Percentiles rank a stretch among this genome's conserved stretches.
Evolutionary conservation across 2,329 filamentous ascomycete species (phyloP).

Genomic region (Rhynchosporium agropyri): DNA sequence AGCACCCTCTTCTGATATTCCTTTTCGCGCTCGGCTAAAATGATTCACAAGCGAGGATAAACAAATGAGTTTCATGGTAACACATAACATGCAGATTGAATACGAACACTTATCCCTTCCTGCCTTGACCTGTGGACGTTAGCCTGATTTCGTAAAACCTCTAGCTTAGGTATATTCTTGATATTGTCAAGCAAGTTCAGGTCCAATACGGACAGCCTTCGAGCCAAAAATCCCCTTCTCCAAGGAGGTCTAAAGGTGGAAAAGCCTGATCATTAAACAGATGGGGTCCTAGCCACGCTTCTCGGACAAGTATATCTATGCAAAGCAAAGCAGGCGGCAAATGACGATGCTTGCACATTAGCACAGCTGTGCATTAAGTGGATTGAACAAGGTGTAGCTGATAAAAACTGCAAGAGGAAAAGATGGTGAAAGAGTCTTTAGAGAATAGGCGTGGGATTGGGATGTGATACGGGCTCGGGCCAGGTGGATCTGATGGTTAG

Average conservation of each 20-base stretch:
- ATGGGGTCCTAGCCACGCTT: neutral
- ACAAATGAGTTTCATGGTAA: no score
- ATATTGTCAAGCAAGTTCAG: no score
- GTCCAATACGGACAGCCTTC: no score
- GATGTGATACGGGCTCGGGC: neutral
- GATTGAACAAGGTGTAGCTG: neutral
- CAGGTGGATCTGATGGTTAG: conserved; percentile 7
- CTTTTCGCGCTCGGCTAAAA: neutral
- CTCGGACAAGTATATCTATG: no score
- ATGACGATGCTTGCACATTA: conserved; percentile 9
- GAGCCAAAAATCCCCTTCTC: no score
- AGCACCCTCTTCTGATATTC: no score
- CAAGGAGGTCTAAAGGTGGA: no score
- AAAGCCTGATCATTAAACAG: neutral
- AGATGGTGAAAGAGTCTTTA: conserved; percentile 11
- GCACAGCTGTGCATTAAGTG: neutral
- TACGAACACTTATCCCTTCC: neutral
- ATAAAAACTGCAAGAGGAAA: conserved; percentile 10
- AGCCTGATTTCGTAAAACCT: neutral
- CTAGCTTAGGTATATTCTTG: neutral
- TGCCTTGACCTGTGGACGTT: neutral
- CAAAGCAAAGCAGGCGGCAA: conserved; percentile 7
- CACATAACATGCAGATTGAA: neutral
- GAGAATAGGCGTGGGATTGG: neutral
- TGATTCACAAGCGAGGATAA: neutral